Percentiles rank a stretch among this genome's conserved stretches.
These are phyloP conservation scores for Punica granatum DNA, from an alignment of 345 rosid species.

Conservation along the genomic window DNA sequence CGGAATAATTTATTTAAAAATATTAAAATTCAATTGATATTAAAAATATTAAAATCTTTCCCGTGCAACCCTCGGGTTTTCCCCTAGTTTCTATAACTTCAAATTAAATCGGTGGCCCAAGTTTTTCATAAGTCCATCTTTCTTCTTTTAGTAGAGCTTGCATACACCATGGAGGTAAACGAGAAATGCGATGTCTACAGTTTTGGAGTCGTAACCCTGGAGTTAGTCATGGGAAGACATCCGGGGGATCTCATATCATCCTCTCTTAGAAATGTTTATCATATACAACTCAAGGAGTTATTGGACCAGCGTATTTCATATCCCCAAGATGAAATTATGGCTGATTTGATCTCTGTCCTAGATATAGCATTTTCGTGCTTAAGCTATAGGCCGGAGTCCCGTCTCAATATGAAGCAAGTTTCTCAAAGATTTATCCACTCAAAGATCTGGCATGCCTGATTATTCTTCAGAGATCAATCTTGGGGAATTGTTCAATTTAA, in stretches of 20 bases:
- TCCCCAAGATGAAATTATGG: neutral
- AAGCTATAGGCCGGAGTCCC: neutral
- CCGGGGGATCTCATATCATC: neutral
- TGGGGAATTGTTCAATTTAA: neutral
- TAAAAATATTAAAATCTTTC: no score
- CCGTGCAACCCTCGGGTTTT: no score
- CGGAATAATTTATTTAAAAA: no score
- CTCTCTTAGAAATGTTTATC: neutral
- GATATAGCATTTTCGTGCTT: slow-evolving; percentile 6
- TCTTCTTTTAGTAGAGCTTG: slow-evolving; percentile 1
- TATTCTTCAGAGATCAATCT: neutral
- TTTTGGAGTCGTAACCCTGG: neutral
- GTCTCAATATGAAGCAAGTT: neutral
- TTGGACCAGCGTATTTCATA: neutral
- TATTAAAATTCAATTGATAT: no score
- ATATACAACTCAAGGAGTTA: neutral
- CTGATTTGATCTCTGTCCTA: neutral
- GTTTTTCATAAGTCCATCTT: neutral
- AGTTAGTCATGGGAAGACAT: slow-evolving; percentile 8
- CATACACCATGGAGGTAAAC: slow-evolving; percentile 1
- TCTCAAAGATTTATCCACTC: neutral
- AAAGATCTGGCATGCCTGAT: neutral
- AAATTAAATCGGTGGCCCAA: no score
- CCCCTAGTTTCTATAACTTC: no score
- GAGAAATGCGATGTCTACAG: slow-evolving; percentile 10